These are phyloP conservation scores for Cladophialophora immunda DNA, from an alignment of 2,329 filamentous ascomycete genomes.

Conservation along the genomic window DNA sequence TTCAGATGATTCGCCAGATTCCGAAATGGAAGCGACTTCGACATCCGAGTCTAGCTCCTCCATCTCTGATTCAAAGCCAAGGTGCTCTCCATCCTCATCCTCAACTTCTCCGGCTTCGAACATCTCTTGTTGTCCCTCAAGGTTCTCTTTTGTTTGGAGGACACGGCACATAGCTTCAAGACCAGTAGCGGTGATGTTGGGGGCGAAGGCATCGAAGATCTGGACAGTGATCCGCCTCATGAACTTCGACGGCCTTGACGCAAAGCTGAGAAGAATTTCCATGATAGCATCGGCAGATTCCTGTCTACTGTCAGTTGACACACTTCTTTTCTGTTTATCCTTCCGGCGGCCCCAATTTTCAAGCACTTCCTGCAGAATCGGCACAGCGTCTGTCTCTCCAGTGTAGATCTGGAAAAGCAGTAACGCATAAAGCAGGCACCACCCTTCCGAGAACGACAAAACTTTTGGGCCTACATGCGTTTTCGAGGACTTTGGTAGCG, in stretches of 20 bases:
- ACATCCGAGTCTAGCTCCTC: constrained; percentile 53
- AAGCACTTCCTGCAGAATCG: constrained; percentile 80
- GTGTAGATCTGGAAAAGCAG: constrained; percentile 90
- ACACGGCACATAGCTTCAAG: constrained; percentile 72
- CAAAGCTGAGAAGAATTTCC: constrained; percentile 88
- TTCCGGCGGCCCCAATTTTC: constrained; percentile 69
- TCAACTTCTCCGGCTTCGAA: constrained; percentile 76
- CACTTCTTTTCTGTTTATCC: constrained; percentile 28
- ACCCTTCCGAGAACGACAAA: constrained; percentile 65
- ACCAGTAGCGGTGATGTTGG: constrained; percentile 75
- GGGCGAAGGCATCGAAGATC: constrained; percentile 84
- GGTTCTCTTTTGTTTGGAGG: constrained; percentile 78
- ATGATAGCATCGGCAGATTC: constrained; percentile 74
- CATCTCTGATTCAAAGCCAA: constrained; percentile 50
- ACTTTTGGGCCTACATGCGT: constrained; percentile 42
- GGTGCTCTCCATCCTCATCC: constrained; percentile 61
- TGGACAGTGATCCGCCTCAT: constrained; percentile 87
- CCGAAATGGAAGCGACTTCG: constrained; percentile 44
- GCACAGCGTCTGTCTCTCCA: constrained; percentile 84
- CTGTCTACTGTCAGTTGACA: constrained; percentile 37
- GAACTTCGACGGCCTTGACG: constrained; percentile 82
- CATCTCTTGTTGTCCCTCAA: constrained; percentile 83
- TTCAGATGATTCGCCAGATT: constrained; percentile 23
- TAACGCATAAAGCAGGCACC: constrained; percentile 83
- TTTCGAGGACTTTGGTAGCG: constrained; percentile 43